Conservation (phyloP, 2,329 filamentous ascomycete genomes). For the Calcarisporium arbuscula region DNA sequence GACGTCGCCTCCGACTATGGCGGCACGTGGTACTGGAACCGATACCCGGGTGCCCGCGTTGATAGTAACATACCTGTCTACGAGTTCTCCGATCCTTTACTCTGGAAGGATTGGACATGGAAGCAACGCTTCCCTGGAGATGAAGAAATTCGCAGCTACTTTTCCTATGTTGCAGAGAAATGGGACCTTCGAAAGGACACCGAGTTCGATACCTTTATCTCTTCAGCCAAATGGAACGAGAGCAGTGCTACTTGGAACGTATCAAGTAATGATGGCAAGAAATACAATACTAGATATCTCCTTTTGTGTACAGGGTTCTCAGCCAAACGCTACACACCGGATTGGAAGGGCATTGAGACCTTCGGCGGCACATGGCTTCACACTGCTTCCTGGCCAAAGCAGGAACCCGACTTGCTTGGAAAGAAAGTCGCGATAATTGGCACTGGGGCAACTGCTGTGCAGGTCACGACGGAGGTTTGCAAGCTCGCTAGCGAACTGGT, state of each 20-base stretch:
- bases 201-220: constrained; percentile 36
- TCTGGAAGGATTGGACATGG: constrained; percentile 53
- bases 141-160: constrained; percentile 35
- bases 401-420: constrained; percentile 32
- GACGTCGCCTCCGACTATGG: constrained; percentile 39
- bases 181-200: constrained; percentile 29
- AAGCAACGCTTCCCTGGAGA: constrained; percentile 40
- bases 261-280: constrained; percentile 28
- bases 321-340: no score
- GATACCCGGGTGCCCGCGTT: constrained; percentile 47
- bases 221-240: constrained; percentile 41
- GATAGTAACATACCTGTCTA: constrained; percentile 54
- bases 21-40: constrained; percentile 48
- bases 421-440: constrained; percentile 43
- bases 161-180: constrained; percentile 33
- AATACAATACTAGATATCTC: no score
- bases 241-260: constrained; percentile 17
- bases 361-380: constrained; percentile 39
- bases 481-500: constrained; percentile 42
- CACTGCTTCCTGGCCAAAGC: constrained; percentile 36
- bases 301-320: no score
- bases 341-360: constrained; percentile 31
- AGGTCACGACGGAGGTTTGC: constrained; percentile 37
- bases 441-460: constrained; percentile 43
- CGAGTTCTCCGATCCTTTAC: constrained; percentile 45